These are phyloP conservation scores for Syzygium aromaticum DNA, from an alignment of 345 rosid species.

Conservation along the genomic window DNA sequence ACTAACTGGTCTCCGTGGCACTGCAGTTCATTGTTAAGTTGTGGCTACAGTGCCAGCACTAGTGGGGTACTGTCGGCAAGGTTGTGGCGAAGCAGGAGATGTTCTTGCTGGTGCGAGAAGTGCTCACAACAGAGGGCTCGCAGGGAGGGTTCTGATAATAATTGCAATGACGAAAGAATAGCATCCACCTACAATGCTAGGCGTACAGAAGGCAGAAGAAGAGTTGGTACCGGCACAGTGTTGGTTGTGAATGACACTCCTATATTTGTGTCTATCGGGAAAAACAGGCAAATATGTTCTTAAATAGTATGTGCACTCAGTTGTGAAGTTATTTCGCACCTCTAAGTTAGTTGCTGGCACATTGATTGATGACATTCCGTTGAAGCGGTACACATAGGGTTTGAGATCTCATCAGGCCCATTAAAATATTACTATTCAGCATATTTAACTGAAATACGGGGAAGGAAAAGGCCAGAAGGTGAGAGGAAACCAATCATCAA, in stretches of 20 bases:
- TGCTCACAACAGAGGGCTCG: neutral
- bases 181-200: neutral
- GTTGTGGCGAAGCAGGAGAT: neutral
- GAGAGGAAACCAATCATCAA: neutral
- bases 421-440: neutral
- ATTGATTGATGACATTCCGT: neutral
- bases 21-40: neutral
- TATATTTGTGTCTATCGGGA: neutral
- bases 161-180: neutral
- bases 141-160: neutral
- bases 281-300: neutral
- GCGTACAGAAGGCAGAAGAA: neutral
- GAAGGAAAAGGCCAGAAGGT: neutral
- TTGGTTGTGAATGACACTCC: neutral
- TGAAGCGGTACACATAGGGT: neutral
- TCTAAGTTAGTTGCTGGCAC: neutral
- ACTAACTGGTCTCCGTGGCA: neutral
- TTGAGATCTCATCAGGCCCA: neutral
- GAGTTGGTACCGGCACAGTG: neutral
- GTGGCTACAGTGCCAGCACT: neutral
- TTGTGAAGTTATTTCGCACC: neutral
- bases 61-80: neutral
- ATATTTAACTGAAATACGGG: neutral
- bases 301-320: neutral
- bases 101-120: neutral